Evolutionary conservation across 73 alveolate genomes (phyloP).

Genomic region (Uronychia binucleata): DNA sequence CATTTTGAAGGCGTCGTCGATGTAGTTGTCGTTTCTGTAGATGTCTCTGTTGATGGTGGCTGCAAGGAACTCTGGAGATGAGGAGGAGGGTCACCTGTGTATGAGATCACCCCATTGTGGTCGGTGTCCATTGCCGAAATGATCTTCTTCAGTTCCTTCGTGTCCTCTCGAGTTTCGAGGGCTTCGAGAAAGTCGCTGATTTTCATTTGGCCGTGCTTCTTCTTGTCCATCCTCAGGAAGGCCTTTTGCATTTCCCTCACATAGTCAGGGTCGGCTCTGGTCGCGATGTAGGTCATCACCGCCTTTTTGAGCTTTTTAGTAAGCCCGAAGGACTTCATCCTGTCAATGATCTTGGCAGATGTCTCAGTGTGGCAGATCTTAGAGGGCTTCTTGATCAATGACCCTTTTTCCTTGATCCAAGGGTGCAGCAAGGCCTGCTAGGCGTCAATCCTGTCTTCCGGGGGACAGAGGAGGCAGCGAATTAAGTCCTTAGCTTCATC

Average conservation of each 20-base stretch:
- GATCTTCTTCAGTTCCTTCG: conserved; percentile 19
- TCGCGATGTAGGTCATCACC: conserved; percentile 60
- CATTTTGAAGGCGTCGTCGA: conserved; percentile 44
- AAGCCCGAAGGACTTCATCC: background rate
- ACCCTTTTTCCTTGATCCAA: background rate
- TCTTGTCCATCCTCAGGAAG: conserved; percentile 53
- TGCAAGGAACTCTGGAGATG: conserved; percentile 45
- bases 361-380: background rate
- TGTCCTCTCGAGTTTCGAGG: conserved; percentile 10
- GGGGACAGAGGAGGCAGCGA: background rate
- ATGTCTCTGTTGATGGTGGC: conserved; percentile 48
- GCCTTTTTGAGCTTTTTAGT: conserved; percentile 43
- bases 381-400: background rate
- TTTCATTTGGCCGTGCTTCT: conserved; percentile 53
- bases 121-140: conserved; percentile 53
- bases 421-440: background rate
- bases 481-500: conserved; percentile 48
- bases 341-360: background rate
- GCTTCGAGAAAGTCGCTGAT: conserved; percentile 34
- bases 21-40: conserved; percentile 27
- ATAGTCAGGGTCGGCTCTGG: conserved; percentile 48
- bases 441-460: conserved; percentile 3
- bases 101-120: conserved; percentile 55
- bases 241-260: conserved; percentile 47
- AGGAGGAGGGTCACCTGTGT: conserved; percentile 29